phyloP scores from a whole-genome alignment of 495 filamentous ascomycete genomes.

The Oleoguttula mirabilis region DNA sequence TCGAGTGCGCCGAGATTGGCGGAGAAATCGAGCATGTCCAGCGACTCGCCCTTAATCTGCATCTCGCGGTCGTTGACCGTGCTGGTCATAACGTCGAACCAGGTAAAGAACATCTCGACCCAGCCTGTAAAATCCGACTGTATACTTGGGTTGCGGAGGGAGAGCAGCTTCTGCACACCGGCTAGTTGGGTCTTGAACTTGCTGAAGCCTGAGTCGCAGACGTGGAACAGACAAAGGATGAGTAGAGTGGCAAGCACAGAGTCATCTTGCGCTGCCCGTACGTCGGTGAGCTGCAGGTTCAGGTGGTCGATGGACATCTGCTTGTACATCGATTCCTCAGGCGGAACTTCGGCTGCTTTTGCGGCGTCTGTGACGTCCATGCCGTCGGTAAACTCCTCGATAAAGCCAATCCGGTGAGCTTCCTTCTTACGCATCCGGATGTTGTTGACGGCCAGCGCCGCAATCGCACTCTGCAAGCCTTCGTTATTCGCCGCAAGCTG shows the following conservation, averaged over 20 bases:
- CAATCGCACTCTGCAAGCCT: slow-evolving; percentile 83
- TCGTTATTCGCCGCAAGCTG: slow-evolving; percentile 64
- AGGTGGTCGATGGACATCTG: slow-evolving; percentile 67
- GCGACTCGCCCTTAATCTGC: slow-evolving; percentile 60
- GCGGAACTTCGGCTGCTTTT: slow-evolving; percentile 22
- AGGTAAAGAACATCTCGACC: slow-evolving; percentile 94
- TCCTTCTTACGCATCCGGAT: slow-evolving; percentile 36
- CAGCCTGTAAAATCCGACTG: slow-evolving; percentile 61
- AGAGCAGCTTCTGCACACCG: slow-evolving; percentile 82
- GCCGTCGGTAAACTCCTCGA: slow-evolving; percentile 18
- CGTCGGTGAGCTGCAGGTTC: slow-evolving; percentile 70
- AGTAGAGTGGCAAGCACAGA: slow-evolving; percentile 80
- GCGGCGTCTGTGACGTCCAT: neutral
- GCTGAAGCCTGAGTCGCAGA: slow-evolving; percentile 82
- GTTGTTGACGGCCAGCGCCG: slow-evolving; percentile 79
- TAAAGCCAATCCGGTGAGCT: slow-evolving; percentile 15
- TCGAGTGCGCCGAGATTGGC: slow-evolving; percentile 69
- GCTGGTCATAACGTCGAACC: slow-evolving; percentile 88
- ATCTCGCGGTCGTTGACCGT: slow-evolving; percentile 85
- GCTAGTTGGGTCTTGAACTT: slow-evolving; percentile 91
- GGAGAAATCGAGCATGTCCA: slow-evolving; percentile 54
- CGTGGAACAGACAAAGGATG: slow-evolving; percentile 81
- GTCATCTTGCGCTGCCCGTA: slow-evolving; percentile 62
- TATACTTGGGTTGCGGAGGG: slow-evolving; percentile 56
- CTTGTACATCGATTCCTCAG: slow-evolving; percentile 76